A percentile compares a stretch with the other conserved stretches of the same genome.
These are phyloP conservation scores for Xylaria flabelliformis DNA, from an alignment of 495 filamentous ascomycete genomes.

Conservation along the genomic window DNA sequence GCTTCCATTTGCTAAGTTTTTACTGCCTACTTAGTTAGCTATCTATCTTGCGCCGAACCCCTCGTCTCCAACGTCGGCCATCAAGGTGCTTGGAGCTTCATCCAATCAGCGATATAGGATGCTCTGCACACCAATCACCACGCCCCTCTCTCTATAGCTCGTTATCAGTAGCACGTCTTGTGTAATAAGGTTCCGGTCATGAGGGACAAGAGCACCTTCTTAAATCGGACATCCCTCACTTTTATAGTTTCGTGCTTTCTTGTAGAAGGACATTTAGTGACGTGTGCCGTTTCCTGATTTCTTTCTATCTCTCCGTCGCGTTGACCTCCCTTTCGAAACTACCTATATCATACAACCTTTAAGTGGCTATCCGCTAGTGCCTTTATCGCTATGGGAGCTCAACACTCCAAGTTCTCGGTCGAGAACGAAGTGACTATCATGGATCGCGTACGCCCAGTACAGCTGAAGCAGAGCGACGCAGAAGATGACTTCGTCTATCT, in stretches of 20 bases:
- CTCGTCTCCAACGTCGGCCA: not conserved
- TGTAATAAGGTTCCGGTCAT: not conserved
- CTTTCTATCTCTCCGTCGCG: not conserved
- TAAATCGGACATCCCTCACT: not conserved
- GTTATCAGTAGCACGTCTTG: slow-evolving; percentile 1
- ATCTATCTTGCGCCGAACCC: not conserved
- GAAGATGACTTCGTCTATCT: slow-evolving; percentile 60
- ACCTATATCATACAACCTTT: not conserved
- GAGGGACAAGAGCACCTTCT: slow-evolving; percentile 5
- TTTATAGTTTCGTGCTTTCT: not conserved
- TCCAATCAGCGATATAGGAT: not conserved
- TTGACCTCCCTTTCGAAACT: not conserved
- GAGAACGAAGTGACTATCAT: slow-evolving; percentile 50
- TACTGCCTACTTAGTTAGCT: too few species aligned
- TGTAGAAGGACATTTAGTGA: not conserved
- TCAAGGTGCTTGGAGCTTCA: slow-evolving; percentile 2
- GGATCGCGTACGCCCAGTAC: slow-evolving; percentile 49
- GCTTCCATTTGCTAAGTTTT: too few species aligned
- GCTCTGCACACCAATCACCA: not conserved
- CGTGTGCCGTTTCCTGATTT: not conserved
- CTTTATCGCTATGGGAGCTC: slow-evolving; percentile 51
- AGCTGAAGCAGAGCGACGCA: slow-evolving; percentile 39
- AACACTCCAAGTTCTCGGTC: slow-evolving; percentile 50
- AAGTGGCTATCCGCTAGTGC: not conserved
- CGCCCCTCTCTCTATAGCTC: not conserved